A percentile compares a stretch with the other conserved stretches of the same genome.
phyloP scores from a whole-genome alignment of 179 eudicot genomes.

The Amaranthus tricolor region DNA sequence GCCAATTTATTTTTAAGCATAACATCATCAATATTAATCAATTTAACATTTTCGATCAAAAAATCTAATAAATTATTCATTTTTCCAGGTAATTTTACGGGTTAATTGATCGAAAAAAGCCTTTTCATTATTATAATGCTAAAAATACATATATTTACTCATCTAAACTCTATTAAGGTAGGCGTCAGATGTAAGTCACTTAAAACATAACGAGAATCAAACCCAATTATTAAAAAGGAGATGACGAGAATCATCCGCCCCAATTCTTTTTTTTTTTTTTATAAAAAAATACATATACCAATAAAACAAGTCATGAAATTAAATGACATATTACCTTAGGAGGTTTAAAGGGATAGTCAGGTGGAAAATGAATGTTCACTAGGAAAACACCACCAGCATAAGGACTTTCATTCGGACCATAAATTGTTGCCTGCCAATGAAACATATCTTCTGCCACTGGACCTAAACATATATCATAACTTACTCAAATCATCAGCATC shows the following conservation, averaged over 20 bases:
- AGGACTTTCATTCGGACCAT: conserved; percentile 69
- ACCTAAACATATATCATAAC: conserved; percentile 31
- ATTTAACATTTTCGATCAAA: not conserved
- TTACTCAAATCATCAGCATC: not conserved
- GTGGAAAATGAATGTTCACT: conserved; percentile 62
- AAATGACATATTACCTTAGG: conserved; percentile 44
- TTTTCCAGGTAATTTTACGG: too few relatives aligned
- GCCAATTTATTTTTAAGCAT: conserved; percentile 5
- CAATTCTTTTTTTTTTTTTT: too few relatives aligned
- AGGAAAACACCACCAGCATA: conserved; percentile 64
- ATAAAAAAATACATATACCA: too few relatives aligned
- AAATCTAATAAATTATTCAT: not conserved
- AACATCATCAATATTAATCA: not conserved
- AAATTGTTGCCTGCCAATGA: conserved; percentile 77
- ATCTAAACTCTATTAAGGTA: too few relatives aligned
- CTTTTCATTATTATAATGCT: too few relatives aligned
- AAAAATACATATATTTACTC: too few relatives aligned
- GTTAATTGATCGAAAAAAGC: too few relatives aligned
- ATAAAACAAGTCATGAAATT: not conserved
- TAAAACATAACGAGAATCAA: too few relatives aligned
- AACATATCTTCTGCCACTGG: conserved; percentile 66
- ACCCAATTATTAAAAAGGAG: too few relatives aligned
- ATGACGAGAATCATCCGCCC: too few relatives aligned
- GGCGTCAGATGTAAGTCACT: too few relatives aligned
- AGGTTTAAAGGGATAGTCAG: conserved; percentile 77